Percentiles rank a stretch among this genome's conserved stretches.
These are phyloP conservation scores for Nakaseomyces glabratus DNA, from an alignment of 1,139 yeast species.

Conservation along the genomic window DNA sequence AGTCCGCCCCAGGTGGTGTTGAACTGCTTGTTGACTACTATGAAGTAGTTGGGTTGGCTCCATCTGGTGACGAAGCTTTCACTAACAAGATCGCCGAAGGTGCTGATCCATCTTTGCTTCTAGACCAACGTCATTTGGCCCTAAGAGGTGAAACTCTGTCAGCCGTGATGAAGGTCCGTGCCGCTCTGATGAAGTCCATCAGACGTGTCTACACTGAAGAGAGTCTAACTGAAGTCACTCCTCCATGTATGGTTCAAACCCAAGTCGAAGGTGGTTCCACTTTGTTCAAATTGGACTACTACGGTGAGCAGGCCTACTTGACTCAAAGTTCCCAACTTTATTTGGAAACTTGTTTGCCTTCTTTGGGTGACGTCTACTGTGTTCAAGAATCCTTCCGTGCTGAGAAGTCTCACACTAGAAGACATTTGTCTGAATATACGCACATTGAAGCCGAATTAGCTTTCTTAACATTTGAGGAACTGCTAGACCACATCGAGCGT, in stretches of 20 bases:
- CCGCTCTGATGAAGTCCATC: conserved; percentile 60
- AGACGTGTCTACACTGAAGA: conserved; percentile 74
- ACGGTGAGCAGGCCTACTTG: conserved; percentile 92
- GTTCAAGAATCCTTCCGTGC: conserved; percentile 99
- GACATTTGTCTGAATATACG: conserved; percentile 95
- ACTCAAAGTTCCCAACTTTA: conserved; percentile 97
- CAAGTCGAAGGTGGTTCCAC: conserved; percentile 99
- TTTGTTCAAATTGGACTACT: conserved; percentile 83
- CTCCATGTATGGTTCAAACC: conserved; percentile 99
- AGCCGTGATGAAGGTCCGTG: conserved; percentile 94
- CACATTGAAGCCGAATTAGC: conserved; percentile 94
- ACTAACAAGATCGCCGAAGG: conserved; percentile 89
- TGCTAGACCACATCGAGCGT: conserved; percentile 76
- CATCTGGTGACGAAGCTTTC: conserved; percentile 91
- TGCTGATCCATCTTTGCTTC: conserved; percentile 84
- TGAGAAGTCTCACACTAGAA: conserved; percentile 96
- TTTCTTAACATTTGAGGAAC: conserved; percentile 76
- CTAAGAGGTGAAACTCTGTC: conserved; percentile 92
- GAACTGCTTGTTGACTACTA: conserved; percentile 88
- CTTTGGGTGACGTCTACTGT: conserved; percentile 94
- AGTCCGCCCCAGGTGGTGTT: conserved; percentile 95
- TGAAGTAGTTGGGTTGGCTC: conserved; percentile 84
- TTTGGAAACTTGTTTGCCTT: conserved; percentile 91
- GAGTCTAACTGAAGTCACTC: conserved; percentile 81
- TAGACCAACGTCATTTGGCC: conserved; percentile 92